These are phyloP conservation scores for Neonectria neomacrospora DNA, from an alignment of 2,329 filamentous ascomycete genomes.

Conservation along the genomic window DNA sequence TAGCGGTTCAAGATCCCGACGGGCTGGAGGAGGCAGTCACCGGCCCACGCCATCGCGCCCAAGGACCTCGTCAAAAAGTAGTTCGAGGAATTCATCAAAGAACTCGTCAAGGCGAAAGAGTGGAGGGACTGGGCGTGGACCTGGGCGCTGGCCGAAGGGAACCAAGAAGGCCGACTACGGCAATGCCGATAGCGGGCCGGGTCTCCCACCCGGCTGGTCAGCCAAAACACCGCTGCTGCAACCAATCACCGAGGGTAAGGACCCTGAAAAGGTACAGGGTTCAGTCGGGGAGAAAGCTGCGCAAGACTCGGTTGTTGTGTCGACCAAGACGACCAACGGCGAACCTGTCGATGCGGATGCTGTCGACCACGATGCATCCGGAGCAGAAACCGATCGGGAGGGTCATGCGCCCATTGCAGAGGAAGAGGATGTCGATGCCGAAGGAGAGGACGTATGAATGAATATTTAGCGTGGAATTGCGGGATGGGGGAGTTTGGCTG, in stretches of 20 bases:
- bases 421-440: constrained; percentile 49
- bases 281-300: constrained; percentile 41
- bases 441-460: constrained; percentile 49
- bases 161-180: constrained; percentile 76
- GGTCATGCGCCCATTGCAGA: constrained; percentile 25
- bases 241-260: constrained; percentile 31
- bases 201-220: constrained; percentile 68
- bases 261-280: constrained; percentile 25
- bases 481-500: constrained; percentile 24
- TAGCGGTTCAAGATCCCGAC: constrained; percentile 54
- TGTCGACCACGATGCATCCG: constrained; percentile 26
- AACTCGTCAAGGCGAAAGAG: constrained; percentile 63
- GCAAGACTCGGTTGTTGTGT: constrained; percentile 50
- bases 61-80: constrained; percentile 25
- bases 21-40: constrained; percentile 48
- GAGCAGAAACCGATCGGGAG: constrained; percentile 25
- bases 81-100: constrained; percentile 39
- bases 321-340: constrained; percentile 35
- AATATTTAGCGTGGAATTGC: constrained; percentile 21
- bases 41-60: constrained; percentile 51
- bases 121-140: constrained; percentile 72
- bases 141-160: constrained; percentile 74
- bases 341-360: constrained; percentile 32
- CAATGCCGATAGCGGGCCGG: constrained; percentile 72
- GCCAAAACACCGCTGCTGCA: constrained; percentile 44